Base-by-base conservation (phyloP, 2,329 filamentous ascomycete species). In the Pseudodiploospora longispora region DNA sequence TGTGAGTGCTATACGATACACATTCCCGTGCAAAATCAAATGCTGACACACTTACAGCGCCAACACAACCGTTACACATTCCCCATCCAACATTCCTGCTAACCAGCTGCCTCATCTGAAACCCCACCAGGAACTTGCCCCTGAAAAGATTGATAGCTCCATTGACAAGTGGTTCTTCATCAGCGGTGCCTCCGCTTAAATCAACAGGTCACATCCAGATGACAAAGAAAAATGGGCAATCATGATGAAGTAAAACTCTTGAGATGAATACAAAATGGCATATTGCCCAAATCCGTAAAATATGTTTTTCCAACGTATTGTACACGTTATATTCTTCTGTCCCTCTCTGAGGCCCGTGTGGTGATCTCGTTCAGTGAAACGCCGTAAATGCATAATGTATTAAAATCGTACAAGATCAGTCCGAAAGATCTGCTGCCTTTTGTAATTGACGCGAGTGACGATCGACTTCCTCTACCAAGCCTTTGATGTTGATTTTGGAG, bases 111-210 rank as follows among this genome's bases (percentile, higher is more conserved):
- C 83, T 52, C 82, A 80, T 62, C 82, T 98, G 55, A 87, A 89
- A 49, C 63, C 78, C 52, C 75, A 86, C 71, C 78, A 96, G 80
- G 83, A 94, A 61, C 75, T 94, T 47, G 66, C 78, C 44, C 82
- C 93, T 49, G 91, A 84, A 54, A 90, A 91, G 62, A 95, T 98
- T 59, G 93, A 98, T 65, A 79, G 82, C 65, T 94, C 84, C 70
- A 95, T 97, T 64, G 93, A 98, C 82, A 98, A 98, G 83, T 98
- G 93, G 93, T 98, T 98, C 85, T 98, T 97, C 82, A 98, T 98
- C 72, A 95, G 89, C 68, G 93, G 93, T 70, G 93, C 93, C 64
- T 87, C 89, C 58, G 76, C 84, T 59, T 91, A 86, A 73, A 58
- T 47, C 36, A 32, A 36, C 37, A 19, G 19, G 19, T 19, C 19